Evolutionary conservation across 2,329 filamentous ascomycete genomes (phyloP), one percentile per base, ranked within the genome.

Genomic region (Hypoxylon rubiginosum): DNA sequence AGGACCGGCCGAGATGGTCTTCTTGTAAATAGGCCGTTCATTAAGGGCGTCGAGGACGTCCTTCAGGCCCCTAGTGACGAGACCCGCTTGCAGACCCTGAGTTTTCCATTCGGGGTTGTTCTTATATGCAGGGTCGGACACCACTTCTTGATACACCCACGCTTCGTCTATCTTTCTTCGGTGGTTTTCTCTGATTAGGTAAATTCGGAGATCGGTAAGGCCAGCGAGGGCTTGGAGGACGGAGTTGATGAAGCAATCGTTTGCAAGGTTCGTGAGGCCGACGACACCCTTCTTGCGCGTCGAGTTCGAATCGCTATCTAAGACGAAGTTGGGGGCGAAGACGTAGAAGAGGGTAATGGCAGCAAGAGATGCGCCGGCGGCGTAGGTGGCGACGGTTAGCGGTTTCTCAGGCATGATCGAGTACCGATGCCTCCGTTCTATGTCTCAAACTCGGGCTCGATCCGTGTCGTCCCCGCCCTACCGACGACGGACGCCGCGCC

Each of bases 201-300:
- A 99, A 71, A 96, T 81, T 69, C 96, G 90, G 75, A 99, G 83
- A 77, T 98, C 94, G 53, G 92, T 92, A 32, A 98, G 84, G 2
- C 96, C 96, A 13, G 96, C 95, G 46, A 99, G 86, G 7, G 93
- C 94, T 82, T 99, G 96, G 36, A 99, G 87, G 19, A 97, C 92
- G 24, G 94, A 97, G 80, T 99, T 99, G 83, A 98, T 97, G 80
- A 95, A 96, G 83, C 92, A 96, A 79, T 96, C 96, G 80, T 99
- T 99, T 72, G 95, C 96, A 8, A 93, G 90, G 79, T 99, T 99
- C 57, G 86, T 85, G 61, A 98, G 85, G 41, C 96, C 96, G 59
- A 98, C 94, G 46, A 97, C 92, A 64, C 92, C 92, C 76, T 93
- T 95, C 80, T 94, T 96, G 72, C 92, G 90, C 45, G 81, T 82